phyloP scores from a whole-genome alignment of 352 stramenopile genomes.

The Pythium diclinum region DNA sequence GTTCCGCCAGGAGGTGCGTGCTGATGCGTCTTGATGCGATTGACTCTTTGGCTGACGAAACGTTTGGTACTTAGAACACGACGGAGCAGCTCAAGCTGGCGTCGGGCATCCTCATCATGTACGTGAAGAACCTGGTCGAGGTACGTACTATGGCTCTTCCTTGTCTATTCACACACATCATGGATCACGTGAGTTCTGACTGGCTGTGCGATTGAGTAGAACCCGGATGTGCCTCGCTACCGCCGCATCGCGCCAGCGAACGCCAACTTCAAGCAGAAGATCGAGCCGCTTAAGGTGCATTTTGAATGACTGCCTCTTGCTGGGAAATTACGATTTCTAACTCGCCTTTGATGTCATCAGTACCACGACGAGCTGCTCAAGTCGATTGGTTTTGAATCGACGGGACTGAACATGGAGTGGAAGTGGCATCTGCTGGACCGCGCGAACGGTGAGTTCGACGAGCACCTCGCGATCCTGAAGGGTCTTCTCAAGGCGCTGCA shows the following conservation, averaged over 20 bases:
- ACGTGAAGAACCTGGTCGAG: slow-evolving; percentile 84
- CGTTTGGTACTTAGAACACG: too few species aligned
- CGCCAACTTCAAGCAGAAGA: slow-evolving; percentile 84
- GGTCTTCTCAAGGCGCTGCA: slow-evolving; percentile 59
- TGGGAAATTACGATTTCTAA: background rate
- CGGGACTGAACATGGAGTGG: slow-evolving; percentile 80
- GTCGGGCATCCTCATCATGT: slow-evolving; percentile 77
- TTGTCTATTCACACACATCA: background rate
- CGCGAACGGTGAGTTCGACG: slow-evolving; percentile 56
- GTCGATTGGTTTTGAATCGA: slow-evolving; percentile 72
- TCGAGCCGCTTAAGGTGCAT: slow-evolving; percentile 69
- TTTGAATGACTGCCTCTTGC: background rate
- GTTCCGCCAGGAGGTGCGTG: slow-evolving; percentile 25
- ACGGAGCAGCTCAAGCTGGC: slow-evolving; percentile 66
- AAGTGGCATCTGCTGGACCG: slow-evolving; percentile 72
- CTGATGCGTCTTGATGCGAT: background rate
- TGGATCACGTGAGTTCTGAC: too few species aligned
- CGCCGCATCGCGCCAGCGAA: slow-evolving; percentile 74
- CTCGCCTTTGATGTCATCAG: slow-evolving; percentile 24
- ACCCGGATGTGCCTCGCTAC: slow-evolving; percentile 79
- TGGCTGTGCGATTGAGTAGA: slow-evolving; percentile 29
- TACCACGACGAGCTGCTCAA: slow-evolving; percentile 75
- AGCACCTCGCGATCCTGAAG: slow-evolving; percentile 61
- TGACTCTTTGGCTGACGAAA: too few species aligned
- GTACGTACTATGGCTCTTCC: slow-evolving; percentile 26